Base-by-base conservation (phyloP, 805 yeast species). In the Myxozyma lipomycoides region DNA sequence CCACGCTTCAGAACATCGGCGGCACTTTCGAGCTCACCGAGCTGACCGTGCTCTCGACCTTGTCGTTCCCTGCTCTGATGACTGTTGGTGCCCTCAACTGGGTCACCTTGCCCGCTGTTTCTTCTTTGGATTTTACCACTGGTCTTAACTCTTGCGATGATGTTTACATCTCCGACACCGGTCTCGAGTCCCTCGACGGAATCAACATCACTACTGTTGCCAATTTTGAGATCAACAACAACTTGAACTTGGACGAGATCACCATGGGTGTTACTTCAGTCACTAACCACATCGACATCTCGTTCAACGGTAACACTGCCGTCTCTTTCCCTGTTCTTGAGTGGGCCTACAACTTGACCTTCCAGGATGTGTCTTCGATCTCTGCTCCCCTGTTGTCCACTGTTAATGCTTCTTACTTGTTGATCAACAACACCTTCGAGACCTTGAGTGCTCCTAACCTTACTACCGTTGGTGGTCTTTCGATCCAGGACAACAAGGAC, bases 321-420 rank as follows among this genome's bases (percentile, higher is more conserved):
- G 73, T 70, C 36, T 49, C 63, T 46, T 64, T 73, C 58, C 71
- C 73, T 44, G 69, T 77, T 63, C 81, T 93, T 70, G 63, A 76
- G 61, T 79, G 89, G 83, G 98, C 96, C 59, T 84, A 86, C 79
- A 84, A 87, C 79, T 74, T 93, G 64, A 81, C 88, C 58, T 80
- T 91, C 78, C 84, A 86, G 73, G 84, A 82, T 64, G 84, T 89
- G 63, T 71, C 83, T 56, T 78, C 90, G 19, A 76, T 90, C 56
- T 78, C 87, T 46, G 77, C 86, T 70, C 73, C 80, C 45, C 75
- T 78, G 73, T 77, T 93, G 72, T 69, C 81, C 63, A 64, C 73
- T 55, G 84, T 93, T 64, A 86, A 86, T 77, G 82, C 86, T 61
- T 86, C 96, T 48, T 71, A 88, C 59, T 86, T 95, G 68, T 76